phyloP scores from a whole-genome alignment of 2,329 filamentous ascomycete species.

The Aspergillus pseudonomiae region DNA sequence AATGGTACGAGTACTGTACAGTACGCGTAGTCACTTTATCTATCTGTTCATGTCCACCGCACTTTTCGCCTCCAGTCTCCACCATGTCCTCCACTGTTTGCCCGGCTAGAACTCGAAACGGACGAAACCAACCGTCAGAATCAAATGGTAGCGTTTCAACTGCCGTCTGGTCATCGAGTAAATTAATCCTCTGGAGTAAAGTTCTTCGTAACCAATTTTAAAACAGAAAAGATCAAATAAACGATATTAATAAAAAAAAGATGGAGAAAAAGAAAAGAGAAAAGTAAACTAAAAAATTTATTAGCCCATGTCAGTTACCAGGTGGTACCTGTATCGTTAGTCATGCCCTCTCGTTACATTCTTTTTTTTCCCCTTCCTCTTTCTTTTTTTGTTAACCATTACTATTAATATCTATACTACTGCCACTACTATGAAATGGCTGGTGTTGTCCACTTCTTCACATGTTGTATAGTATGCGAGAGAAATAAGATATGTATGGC shows the following conservation, averaged over 20 bases:
- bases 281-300: background rate
- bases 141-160: constrained; percentile 20
- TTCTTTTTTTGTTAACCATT: background rate
- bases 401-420: constrained; percentile 1
- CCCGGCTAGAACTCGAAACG: constrained; percentile 22
- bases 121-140: constrained; percentile 21
- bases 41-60: constrained; percentile 7
- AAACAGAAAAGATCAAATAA: background rate
- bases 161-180: constrained; percentile 7
- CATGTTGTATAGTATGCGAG: background rate
- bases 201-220: background rate
- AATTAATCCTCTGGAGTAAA: constrained; percentile 4
- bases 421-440: background rate
- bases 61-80: constrained; percentile 2
- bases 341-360: background rate
- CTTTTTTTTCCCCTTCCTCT: background rate
- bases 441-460: background rate
- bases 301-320: background rate
- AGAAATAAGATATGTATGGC: background rate
- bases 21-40: constrained; percentile 7
- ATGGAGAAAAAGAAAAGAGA: background rate
- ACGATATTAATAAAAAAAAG: background rate
- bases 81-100: constrained; percentile 11
- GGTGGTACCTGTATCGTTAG: background rate
- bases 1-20: background rate